Base-by-base conservation (phyloP, 768 basidiomycete genomes). In the Exsudoporus frostii region DNA sequence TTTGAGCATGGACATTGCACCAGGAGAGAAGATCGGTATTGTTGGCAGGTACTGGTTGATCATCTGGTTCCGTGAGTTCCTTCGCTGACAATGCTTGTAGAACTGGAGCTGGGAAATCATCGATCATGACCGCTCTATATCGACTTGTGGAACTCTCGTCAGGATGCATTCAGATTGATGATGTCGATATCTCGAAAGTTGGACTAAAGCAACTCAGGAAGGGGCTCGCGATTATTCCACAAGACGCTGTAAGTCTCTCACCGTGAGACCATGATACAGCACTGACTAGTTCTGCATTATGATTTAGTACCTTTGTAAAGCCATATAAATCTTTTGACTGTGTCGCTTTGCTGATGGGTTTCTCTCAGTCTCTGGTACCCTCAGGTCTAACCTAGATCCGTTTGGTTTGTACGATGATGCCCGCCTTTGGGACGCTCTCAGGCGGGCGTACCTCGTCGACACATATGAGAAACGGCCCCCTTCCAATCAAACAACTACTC, bases 21-120 rank as follows among this genome's bases (percentile, higher is more conserved):
- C 82, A 0, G 88, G 89, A 5, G 94, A 98, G 73, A 95, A 96
- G 73, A 85, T 98, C 57, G 94, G 94, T 27, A 89, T 96, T 48
- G 89, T 96, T 43, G 92, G 92, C 22, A 62, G 83, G 68, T 79
- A 63, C 32, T 3, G 2, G 71, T 51, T 10, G 20, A 43, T 40
- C 29, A 3, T 30, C 71, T 55, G 33, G 51, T 55, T 19, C 14
- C 33, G 7, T 25, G n/a, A 38, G 14, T 48, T 22, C 27, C 19
- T 42, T 36, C 37, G 20, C 33, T 50, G 19, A 45, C 34, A 29
- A 50, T 41, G 7, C 39, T 33, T 45, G 34, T 55, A 81, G 83
- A 61, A 93, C 92, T 17, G 92, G 92, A 45, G 92, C 92, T 0
- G 92, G 92, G 36, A 92, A 96, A 71, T 89, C 87, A 17, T 89